Evolutionary conservation across 208 protist species (phyloP).

Genomic region (Trypanosoma brucei): DNA sequence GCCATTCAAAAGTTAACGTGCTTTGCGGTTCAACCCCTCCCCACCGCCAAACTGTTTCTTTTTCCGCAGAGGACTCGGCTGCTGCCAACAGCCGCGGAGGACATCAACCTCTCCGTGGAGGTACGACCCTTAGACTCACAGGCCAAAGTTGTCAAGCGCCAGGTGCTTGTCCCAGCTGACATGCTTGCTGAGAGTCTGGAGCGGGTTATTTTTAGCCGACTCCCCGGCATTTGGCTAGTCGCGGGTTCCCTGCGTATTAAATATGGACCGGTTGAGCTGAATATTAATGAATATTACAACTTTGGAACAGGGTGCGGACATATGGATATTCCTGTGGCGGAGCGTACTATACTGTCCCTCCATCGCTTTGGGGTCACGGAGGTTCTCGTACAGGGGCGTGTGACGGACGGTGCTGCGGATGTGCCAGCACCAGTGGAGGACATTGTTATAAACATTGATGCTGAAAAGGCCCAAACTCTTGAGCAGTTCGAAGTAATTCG

Average conservation of each 20-base stretch:
- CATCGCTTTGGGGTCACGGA: constrained; percentile 81
- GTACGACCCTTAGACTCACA: constrained; percentile 53
- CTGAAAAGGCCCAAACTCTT: constrained; percentile 68
- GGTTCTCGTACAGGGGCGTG: constrained; percentile 68
- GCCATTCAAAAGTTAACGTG: constrained; percentile 65
- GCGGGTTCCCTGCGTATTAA: constrained; percentile 78
- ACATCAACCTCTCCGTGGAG: constrained; percentile 71
- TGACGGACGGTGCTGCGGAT: constrained; percentile 45
- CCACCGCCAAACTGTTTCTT: constrained; percentile 65
- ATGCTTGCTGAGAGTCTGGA: constrained; percentile 78
- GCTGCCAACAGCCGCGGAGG: constrained; percentile 49
- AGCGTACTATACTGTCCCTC: constrained; percentile 77
- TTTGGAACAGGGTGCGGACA: constrained; percentile 78
- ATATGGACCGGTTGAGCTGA: constrained; percentile 78
- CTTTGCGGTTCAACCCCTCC: constrained; percentile 72
- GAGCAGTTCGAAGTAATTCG: constrained; percentile 85
- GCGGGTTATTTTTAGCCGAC: constrained; percentile 43
- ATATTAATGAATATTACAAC: constrained; percentile 85
- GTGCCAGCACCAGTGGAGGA: constrained; percentile 35
- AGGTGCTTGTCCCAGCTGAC: constrained; percentile 69
- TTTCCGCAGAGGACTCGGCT: constrained; percentile 68
- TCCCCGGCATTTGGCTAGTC: constrained; percentile 64
- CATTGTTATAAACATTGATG: constrained; percentile 74
- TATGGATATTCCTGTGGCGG: constrained; percentile 69
- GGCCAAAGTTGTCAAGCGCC: constrained; percentile 48